A percentile compares a stretch with the other conserved stretches of the same genome.
phyloP scores from a whole-genome alignment of 2,329 filamentous ascomycete species.

The Aspergillus japonicus region DNA sequence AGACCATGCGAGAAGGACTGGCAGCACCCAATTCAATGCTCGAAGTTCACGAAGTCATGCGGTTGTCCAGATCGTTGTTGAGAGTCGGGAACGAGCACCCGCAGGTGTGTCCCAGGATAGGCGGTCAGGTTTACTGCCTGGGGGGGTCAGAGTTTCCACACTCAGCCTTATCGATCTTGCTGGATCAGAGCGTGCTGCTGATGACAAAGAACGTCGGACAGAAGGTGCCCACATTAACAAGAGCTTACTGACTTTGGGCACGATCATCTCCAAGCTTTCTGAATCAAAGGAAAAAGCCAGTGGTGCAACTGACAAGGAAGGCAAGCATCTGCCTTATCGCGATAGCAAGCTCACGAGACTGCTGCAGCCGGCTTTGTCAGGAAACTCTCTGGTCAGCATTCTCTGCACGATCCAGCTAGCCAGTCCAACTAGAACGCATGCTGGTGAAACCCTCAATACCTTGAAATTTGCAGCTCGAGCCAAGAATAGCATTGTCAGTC shows the following conservation, averaged over 20 bases:
- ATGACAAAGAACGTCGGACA: slow-evolving; percentile 87
- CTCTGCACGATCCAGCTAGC: slow-evolving; percentile 94
- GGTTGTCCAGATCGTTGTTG: slow-evolving; percentile 97
- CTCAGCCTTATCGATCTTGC: slow-evolving; percentile 94
- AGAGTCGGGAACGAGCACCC: slow-evolving; percentile 83
- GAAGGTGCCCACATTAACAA: slow-evolving; percentile 99
- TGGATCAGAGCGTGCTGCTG: slow-evolving; percentile 92
- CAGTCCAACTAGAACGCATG: slow-evolving; percentile 70
- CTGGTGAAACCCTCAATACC: slow-evolving; percentile 88
- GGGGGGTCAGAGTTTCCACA: slow-evolving; percentile 92
- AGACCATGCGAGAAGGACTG: slow-evolving; percentile 83
- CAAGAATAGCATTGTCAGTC: slow-evolving; percentile 96
- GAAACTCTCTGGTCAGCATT: slow-evolving; percentile 93
- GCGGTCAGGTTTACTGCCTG: slow-evolving; percentile 69
- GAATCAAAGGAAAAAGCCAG: slow-evolving; percentile 80
- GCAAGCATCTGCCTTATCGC: slow-evolving; percentile 90
- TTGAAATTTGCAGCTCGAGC: slow-evolving; percentile 94
- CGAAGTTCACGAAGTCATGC: slow-evolving; percentile 97
- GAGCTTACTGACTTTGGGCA: slow-evolving; percentile 89
- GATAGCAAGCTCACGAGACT: slow-evolving; percentile 96
- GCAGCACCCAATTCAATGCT: slow-evolving; percentile 95
- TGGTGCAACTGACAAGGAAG: slow-evolving; percentile 73
- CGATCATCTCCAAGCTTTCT: slow-evolving; percentile 89
- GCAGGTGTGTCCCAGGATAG: slow-evolving; percentile 57
- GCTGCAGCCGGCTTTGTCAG: slow-evolving; percentile 86